Evolutionary conservation across 768 basidiomycete genomes (phyloP), one percentile per base, ranked within the genome.

Genomic region (Grammothele lineata): DNA sequence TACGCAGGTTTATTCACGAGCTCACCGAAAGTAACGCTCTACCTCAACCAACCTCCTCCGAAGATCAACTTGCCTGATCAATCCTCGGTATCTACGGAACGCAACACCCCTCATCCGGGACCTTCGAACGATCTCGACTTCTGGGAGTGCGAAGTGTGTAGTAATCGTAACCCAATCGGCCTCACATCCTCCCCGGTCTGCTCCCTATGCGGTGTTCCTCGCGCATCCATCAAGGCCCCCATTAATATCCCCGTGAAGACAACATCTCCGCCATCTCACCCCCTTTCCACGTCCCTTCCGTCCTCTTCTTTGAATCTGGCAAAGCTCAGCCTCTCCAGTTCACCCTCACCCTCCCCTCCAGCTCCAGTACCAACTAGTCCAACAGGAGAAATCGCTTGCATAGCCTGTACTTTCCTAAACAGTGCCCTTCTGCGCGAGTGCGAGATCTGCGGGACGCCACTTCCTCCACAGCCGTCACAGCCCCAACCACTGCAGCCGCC

Each of bases 101-200:
- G 36, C 18, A 36, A 23, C 11, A n/a, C 30, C 3, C 9, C 36
- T 2, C 23, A 15, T 2, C 23, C 55, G 50, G 62, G 34, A 59
- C 64, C n/a, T 9, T 17, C 27, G 18, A 32, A 6, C 14, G 60
- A 54, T 1, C 73, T 70, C 42, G 76, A 75, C 48, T 80, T 70
- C 49, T 94, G 92, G 92, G 76, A 84, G 61, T 97, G 94, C 57
- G 78, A 81, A 32, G 85, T 97, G n/a, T 98, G 94, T 64, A 87
- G 78, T 24, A 85, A 83, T 59, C 77, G 78, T 24, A 96, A 95
- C 65, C 77, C 85, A 3, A 83, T 85, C 25, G 86, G 86, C 1
- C 70, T 81, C 26, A 87, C 84, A 61, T 83, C 84, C 17, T 75
- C 85, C 3, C 73, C 72, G n/a, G 70, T 83, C 58, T 96, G 93